Conservation (phyloP, 306 rosid genomes). For the Sicyos edulis region DNA sequence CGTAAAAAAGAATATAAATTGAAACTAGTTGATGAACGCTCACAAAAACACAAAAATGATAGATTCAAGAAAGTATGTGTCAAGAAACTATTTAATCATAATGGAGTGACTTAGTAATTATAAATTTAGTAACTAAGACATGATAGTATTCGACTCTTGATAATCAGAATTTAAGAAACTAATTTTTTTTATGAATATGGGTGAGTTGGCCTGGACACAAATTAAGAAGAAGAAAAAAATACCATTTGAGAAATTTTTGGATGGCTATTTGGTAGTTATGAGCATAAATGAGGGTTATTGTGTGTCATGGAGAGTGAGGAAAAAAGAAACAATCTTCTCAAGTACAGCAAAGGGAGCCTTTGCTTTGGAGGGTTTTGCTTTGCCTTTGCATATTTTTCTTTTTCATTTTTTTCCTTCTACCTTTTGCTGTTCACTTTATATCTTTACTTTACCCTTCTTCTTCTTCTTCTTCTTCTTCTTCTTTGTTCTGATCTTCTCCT, state of each 20-base stretch:
- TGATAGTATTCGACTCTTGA: too few relatives aligned
- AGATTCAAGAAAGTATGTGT: too few relatives aligned
- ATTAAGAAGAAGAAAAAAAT: too few relatives aligned
- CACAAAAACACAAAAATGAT: too few relatives aligned
- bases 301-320: not conserved
- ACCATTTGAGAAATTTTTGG: not conserved
- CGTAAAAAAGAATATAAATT: too few relatives aligned
- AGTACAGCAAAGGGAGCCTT: constrained; percentile 28
- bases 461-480: constrained; percentile 40
- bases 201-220: too few relatives aligned
- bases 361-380: constrained; percentile 32
- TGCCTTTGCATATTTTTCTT: constrained; percentile 33
- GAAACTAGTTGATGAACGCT: too few relatives aligned
- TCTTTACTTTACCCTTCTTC: constrained; percentile 41
- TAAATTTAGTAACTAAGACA: too few relatives aligned
- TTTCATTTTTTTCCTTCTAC: constrained; percentile 23
- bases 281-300: constrained; percentile 20
- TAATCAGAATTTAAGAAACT: too few relatives aligned
- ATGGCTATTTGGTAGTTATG: constrained; percentile 26
- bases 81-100: too few relatives aligned
- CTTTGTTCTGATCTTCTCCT: constrained; percentile 25
- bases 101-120: too few relatives aligned
- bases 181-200: too few relatives aligned
- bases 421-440: constrained; percentile 46
- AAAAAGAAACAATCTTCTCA: constrained; percentile 26